phyloP scores from a whole-genome alignment of 1,284 basidiomycete genomes.

The Schizophyllum commune region DNA sequence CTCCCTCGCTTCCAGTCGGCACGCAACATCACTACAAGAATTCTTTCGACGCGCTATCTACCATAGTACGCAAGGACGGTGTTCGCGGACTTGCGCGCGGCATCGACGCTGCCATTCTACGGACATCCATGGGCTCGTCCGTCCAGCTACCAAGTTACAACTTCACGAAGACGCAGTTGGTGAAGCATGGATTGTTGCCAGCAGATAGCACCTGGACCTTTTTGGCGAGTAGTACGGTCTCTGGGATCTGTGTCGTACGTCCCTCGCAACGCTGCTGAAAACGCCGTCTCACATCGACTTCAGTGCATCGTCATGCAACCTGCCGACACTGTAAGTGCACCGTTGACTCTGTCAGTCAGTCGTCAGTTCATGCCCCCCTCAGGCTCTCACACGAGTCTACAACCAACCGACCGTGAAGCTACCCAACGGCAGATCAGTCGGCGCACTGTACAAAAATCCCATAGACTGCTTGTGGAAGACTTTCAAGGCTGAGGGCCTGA shows the following conservation, averaged over 20 bases:
- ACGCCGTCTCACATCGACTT: background rate
- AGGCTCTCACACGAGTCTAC: slow-evolving; percentile 93
- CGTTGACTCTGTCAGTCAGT: slow-evolving; percentile 3
- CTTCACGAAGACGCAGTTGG: slow-evolving; percentile 78
- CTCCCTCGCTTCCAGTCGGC: slow-evolving; percentile 89
- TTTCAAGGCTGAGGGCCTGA: slow-evolving; percentile 80
- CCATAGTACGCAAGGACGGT: slow-evolving; percentile 76
- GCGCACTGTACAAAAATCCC: slow-evolving; percentile 83
- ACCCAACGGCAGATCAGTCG: slow-evolving; percentile 69
- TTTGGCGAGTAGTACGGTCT: slow-evolving; percentile 81
- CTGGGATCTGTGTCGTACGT: slow-evolving; percentile 86
- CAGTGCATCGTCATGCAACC: slow-evolving; percentile 86
- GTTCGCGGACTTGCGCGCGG: slow-evolving; percentile 80
- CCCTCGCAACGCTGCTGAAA: background rate
- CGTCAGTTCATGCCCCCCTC: slow-evolving; percentile 4
- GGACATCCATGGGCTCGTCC: slow-evolving; percentile 91
- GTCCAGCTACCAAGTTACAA: slow-evolving; percentile 96
- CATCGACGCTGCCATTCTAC: slow-evolving; percentile 87
- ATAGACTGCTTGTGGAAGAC: slow-evolving; percentile 98
- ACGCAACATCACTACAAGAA: slow-evolving; percentile 88
- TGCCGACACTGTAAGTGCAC: slow-evolving; percentile 65
- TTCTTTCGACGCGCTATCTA: slow-evolving; percentile 73
- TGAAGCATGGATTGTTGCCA: slow-evolving; percentile 55
- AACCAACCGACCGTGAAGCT: slow-evolving; percentile 81
- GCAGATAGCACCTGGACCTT: slow-evolving; percentile 83